Evolutionary conservation across 2,329 filamentous ascomycete species (phyloP).

Genomic region (Fusarium sp.): DNA sequence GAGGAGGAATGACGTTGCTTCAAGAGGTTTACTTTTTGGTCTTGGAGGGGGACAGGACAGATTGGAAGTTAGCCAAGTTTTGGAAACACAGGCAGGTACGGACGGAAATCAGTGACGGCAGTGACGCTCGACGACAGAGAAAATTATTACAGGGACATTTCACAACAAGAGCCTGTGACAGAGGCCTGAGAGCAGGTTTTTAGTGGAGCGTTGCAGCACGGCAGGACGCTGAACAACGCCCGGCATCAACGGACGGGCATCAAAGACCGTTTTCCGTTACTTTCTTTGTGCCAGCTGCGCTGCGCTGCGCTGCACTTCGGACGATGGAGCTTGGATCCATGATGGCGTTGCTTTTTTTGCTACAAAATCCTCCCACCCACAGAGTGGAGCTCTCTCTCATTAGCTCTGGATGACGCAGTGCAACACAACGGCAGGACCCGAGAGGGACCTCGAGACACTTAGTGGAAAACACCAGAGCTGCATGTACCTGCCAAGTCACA

Average conservation of each 20-base stretch:
- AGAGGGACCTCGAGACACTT: conserved; percentile 11
- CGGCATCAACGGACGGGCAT: conserved; percentile 12
- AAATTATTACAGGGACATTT: conserved; percentile 10
- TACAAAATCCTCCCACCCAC: conserved; percentile 12
- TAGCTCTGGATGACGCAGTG: conserved; percentile 38
- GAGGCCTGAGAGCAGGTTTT: background rate
- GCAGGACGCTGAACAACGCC: conserved; percentile 18
- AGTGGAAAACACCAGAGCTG: background rate
- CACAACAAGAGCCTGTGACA: background rate
- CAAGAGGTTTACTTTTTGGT: conserved; percentile 27
- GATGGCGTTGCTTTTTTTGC: conserved; percentile 13
- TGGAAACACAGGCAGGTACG: background rate
- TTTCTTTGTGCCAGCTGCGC: conserved; percentile 1
- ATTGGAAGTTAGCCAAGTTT: conserved; percentile 28
- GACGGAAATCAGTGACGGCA: conserved; percentile 34
- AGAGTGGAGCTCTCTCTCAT: conserved; percentile 27
- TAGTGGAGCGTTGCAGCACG: conserved; percentile 17
- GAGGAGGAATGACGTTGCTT: conserved; percentile 33
- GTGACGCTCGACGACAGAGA: conserved; percentile 26
- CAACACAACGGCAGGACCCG: conserved; percentile 24
- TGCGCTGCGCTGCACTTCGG: background rate
- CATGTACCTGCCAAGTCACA: conserved; percentile 36
- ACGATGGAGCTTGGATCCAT: conserved; percentile 36
- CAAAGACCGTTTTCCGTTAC: background rate
- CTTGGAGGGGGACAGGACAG: conserved; percentile 11